Evolutionary conservation across 805 yeast genomes (phyloP).

Genomic region (Crinitomyces ghanaensis): DNA sequence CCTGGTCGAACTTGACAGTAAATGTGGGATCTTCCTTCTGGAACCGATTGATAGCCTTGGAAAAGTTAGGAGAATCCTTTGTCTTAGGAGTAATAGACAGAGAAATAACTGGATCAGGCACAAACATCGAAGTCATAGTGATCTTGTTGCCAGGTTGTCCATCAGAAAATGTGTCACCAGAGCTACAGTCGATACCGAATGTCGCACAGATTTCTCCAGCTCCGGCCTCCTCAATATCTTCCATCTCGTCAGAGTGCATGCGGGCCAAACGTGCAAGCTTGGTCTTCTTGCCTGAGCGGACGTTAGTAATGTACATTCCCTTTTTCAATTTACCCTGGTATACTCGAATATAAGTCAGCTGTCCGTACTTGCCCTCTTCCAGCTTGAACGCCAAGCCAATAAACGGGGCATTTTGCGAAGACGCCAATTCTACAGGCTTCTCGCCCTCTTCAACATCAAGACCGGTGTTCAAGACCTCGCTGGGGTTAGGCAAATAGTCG

Average conservation of each 20-base stretch:
- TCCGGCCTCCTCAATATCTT: constrained; percentile 88
- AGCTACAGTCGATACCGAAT: constrained; percentile 96
- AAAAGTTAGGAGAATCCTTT: constrained; percentile 78
- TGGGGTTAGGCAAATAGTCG: constrained; percentile 91
- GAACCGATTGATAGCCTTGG: constrained; percentile 94
- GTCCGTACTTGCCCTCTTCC: constrained; percentile 98
- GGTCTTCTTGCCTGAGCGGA: constrained; percentile 84
- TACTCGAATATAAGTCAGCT: constrained; percentile 90
- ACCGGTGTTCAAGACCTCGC: constrained; percentile 84
- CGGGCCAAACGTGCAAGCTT: constrained; percentile 90
- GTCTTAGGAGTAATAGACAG: constrained; percentile 79
- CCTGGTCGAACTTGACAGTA: constrained; percentile 79
- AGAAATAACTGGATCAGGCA: constrained; percentile 97
- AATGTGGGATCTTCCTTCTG: constrained; percentile 99
- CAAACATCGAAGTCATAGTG: constrained; percentile 96
- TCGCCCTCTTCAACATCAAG: constrained; percentile 57
- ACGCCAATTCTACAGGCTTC: constrained; percentile 58
- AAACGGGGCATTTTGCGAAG: constrained; percentile 66
- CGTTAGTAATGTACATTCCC: constrained; percentile 80
- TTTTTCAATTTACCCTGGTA: constrained; percentile 92
- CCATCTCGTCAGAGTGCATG: constrained; percentile 99
- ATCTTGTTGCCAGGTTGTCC: constrained; percentile 63
- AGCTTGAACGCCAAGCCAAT: constrained; percentile 97
- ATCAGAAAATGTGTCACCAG: constrained; percentile 95
- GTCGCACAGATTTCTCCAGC: constrained; percentile 99